These are phyloP conservation scores for Verbascum thapsus DNA, from an alignment of 257 asterid species.

Conservation along the genomic window DNA sequence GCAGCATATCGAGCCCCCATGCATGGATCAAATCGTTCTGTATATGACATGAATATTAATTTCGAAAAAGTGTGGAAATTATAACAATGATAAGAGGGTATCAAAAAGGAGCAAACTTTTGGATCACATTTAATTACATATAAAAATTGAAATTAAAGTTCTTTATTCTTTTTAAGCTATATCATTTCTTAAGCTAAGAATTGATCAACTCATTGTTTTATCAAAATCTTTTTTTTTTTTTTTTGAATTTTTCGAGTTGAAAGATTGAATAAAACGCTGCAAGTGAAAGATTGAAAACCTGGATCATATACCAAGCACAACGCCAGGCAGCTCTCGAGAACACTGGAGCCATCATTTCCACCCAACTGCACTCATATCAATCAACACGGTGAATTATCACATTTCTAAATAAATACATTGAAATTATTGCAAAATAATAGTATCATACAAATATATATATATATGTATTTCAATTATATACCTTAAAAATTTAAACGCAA, in stretches of 20 bases:
- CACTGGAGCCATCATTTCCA: slow-evolving; percentile 99
- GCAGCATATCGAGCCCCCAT: slow-evolving; percentile 90
- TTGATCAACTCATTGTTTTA: no score
- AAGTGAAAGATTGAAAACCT: slow-evolving; percentile 45
- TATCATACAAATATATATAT: no score
- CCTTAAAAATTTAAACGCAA: no score
- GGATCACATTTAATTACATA: no score
- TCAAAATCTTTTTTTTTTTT: no score
- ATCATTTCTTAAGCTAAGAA: no score
- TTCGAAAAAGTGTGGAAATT: neutral
- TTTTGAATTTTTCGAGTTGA: no score
- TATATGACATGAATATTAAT: slow-evolving; percentile 15
- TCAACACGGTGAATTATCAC: neutral
- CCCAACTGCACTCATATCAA: slow-evolving; percentile 67
- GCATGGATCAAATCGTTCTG: slow-evolving; percentile 97
- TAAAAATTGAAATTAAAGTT: no score
- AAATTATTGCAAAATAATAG: no score
- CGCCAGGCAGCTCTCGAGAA: slow-evolving; percentile 95
- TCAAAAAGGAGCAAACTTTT: neutral
- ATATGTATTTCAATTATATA: no score
- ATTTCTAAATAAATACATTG: no score
- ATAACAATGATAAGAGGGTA: neutral
- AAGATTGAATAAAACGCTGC: neutral
- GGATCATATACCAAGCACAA: slow-evolving; percentile 88
- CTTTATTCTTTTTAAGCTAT: no score